A percentile compares a stretch with the other conserved stretches of the same genome.
phyloP scores from a whole-genome alignment of 371 early-diverging fungal genomes.

The Umbelopsis sp. region DNA sequence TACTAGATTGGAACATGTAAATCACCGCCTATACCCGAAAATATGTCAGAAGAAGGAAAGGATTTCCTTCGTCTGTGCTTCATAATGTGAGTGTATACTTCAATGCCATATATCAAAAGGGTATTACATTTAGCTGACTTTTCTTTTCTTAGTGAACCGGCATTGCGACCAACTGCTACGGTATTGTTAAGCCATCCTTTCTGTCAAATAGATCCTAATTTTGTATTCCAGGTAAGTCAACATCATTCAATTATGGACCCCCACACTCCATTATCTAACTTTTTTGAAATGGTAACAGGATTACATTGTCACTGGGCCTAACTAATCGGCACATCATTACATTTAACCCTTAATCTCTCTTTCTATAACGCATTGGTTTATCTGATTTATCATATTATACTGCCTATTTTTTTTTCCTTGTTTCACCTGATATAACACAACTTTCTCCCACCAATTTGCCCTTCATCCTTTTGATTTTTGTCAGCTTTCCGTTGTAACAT shows the following conservation, averaged over 20 bases:
- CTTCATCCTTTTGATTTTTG: neutral
- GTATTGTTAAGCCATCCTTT: constrained; percentile 44
- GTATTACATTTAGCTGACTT: neutral
- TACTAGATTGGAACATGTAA: constrained; percentile 76
- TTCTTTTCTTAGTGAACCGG: constrained; percentile 33
- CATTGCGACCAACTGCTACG: constrained; percentile 42
- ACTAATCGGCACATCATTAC: neutral
- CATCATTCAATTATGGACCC: neutral
- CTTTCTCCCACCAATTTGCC: neutral
- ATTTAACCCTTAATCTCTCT: neutral
- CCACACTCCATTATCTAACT: neutral
- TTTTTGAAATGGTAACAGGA: neutral
- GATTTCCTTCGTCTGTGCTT: constrained; percentile 83
- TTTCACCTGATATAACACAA: neutral
- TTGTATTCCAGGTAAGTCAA: constrained; percentile 12
- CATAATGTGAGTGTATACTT: constrained; percentile 53
- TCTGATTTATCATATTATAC: neutral
- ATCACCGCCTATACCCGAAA: constrained; percentile 80
- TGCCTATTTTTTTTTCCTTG: neutral
- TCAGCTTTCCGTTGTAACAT: constrained; percentile 15
- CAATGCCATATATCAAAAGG: neutral
- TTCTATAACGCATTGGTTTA: neutral
- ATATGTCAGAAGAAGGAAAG: constrained; percentile 65
- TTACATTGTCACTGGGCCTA: neutral
- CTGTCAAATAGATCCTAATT: neutral